Conservation (phyloP, 768 basidiomycete species). For the Suillus brevipes region DNA sequence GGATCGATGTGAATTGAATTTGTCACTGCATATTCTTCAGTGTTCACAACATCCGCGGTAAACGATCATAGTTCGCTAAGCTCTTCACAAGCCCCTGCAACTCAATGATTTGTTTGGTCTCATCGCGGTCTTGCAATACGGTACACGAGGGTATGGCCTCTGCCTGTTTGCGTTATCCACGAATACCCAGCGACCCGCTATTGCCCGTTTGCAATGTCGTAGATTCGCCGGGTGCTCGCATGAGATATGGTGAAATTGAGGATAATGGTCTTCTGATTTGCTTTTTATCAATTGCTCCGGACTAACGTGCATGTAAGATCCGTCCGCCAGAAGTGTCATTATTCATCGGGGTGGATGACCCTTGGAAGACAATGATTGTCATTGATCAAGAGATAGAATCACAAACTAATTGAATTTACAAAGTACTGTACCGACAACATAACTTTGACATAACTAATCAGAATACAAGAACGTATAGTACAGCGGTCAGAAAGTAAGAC, state of each 20-base stretch:
- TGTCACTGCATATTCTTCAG: not conserved
- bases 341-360: no score
- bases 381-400: not conserved
- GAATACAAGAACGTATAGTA: slow-evolving; percentile 2
- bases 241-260: not conserved
- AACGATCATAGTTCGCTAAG: not conserved
- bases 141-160: not conserved
- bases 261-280: not conserved
- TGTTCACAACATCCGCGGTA: not conserved
- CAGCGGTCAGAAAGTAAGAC: slow-evolving; percentile 1
- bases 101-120: not conserved
- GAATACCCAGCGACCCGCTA: not conserved
- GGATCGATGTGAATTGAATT: not conserved
- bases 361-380: no score
- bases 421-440: not conserved
- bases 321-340: not conserved
- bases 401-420: not conserved
- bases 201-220: not conserved
- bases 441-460: slow-evolving; percentile 2
- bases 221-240: not conserved
- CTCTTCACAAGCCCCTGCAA: not conserved
- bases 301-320: not conserved
- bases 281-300: not conserved
- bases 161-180: not conserved
- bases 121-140: slow-evolving; percentile 2